Evolutionary conservation across 306 rosid species (phyloP), one percentile per base, ranked within the genome.

Genomic region (Carpinus fangiana): DNA sequence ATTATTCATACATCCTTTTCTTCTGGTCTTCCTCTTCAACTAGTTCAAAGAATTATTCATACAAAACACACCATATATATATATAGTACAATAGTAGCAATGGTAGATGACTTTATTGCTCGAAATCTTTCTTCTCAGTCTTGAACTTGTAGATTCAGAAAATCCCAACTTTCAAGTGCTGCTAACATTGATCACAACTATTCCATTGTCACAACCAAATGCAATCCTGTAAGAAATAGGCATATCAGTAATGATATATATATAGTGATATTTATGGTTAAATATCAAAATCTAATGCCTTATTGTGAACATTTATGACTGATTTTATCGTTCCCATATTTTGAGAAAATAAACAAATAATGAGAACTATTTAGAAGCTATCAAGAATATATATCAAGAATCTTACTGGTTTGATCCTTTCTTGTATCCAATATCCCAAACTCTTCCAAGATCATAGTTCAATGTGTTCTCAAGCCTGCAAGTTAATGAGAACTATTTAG

Each of bases 331-430:
- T 16, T 31, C 43, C 21, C 38, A 21, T 59, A 31, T 21, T 57
- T 57, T 4, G 64, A 8, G 34, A 8, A 21, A 21, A 21, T 3
- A 20, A 57, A 57, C 11, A 59, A 23, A 31, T 31, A 2, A 31
- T 31, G 34, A 31, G 34, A 31, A 31, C 34, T 31, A 31, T 31
- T 31, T 31, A 31, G 34, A 31, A 31, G 34, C 34, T 31, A 31
- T 31, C 34, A 31, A 31, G 2, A 31, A 31, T 31, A 13, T 23
- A 23, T 51, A 8, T 7, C 17, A 38, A 48, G 43, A 78, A 74
- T 50, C 86, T 62, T 75, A 86, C 89, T 73, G 76, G 36, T 62
- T 7, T 62, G 84, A 77, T 62, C 87, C 87, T 62, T 86, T 74
- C 51, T 12, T 41, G 74, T 53, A 75, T 60, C 79, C 89, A 20